Base-by-base conservation (phyloP, 345 rosid species). In the Alliaria petiolata region DNA sequence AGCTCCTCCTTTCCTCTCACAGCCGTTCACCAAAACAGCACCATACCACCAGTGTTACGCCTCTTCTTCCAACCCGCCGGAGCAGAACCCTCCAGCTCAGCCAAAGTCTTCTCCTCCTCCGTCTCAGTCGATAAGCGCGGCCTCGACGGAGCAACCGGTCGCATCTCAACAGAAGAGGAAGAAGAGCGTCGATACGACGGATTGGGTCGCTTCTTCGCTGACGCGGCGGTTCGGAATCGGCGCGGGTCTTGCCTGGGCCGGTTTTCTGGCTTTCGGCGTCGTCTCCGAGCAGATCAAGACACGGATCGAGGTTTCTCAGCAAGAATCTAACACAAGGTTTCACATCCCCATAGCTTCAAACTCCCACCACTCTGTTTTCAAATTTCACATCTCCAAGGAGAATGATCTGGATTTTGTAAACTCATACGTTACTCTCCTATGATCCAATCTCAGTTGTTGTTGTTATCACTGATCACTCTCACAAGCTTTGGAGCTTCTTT, bases 241-340 rank as follows among this genome's bases (percentile, higher is more conserved):
- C 33, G 97, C 97, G 0, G 97, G 96, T 59, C 92, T 93, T 53
- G 95, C 86, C 4, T 93, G 98, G 98, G 92, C 85, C 2, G 91
- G 79, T 12, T 87, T 91, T 74, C 83, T 91, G 40, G 88, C 96
- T 36, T 67, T 86, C 65, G 98, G 98, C 25, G 96, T 91, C 0
- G 43, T 93, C 63, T 93, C 97, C 30, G 98, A 93, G 67, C 97
- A 91, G 85, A 68, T 91, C 33, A 93, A 89, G 78, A 93, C 96
- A 51, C 91, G 95, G 28, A 25, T 86, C 61, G 95, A 92, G 80
- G 86, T 88, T 36, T 88, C 92, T 44, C 85, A 85, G 51, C 82
- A 93, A 83, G 82, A 78, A 84, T 89, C 95, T 35, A 87, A 85
- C 67, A 86, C 95, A 56, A 93, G 97, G 97, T 89, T 46, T 28